Conservation (phyloP, 345 rosid species). For the Toxicodendron radicans region DNA sequence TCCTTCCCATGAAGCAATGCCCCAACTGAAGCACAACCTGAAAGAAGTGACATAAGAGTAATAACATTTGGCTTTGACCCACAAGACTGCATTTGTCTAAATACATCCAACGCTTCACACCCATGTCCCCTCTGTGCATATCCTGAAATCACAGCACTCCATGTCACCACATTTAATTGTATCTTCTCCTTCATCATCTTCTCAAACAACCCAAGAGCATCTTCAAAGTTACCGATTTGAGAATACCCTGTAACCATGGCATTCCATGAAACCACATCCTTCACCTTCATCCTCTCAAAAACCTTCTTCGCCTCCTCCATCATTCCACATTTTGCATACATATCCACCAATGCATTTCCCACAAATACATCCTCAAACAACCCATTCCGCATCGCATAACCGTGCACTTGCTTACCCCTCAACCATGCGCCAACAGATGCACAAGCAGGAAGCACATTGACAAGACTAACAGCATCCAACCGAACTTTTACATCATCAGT, state of each 20-base stretch:
- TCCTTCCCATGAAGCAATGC: conserved; percentile 74
- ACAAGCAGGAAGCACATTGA: conserved; percentile 68
- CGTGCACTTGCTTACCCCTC: conserved; percentile 61
- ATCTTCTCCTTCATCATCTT: conserved; percentile 63
- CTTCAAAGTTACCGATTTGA: conserved; percentile 62
- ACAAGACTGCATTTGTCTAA: conserved; percentile 59
- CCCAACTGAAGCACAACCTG: conserved; percentile 77
- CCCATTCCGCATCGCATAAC: conserved; percentile 51
- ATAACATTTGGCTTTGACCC: conserved; percentile 61
- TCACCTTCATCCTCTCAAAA: conserved; percentile 53
- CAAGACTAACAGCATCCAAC: conserved; percentile 66
- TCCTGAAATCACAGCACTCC: conserved; percentile 89
- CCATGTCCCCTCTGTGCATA: conserved; percentile 79
- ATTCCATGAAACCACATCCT: conserved; percentile 91
- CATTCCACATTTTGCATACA: conserved; percentile 82
- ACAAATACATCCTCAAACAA: conserved; percentile 60
- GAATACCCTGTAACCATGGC: conserved; percentile 84
- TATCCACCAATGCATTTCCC: conserved; percentile 71
- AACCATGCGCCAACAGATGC: conserved; percentile 43
- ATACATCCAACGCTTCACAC: conserved; percentile 61
- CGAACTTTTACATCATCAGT: conserved; percentile 27
- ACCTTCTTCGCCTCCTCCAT: conserved; percentile 59
- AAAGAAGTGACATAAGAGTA: conserved; percentile 75
- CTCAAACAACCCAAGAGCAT: conserved; percentile 57
- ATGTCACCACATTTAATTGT: conserved; percentile 70